Evolutionary conservation across 768 basidiomycete species (phyloP).

Genomic region (Suillus subalutaceus): DNA sequence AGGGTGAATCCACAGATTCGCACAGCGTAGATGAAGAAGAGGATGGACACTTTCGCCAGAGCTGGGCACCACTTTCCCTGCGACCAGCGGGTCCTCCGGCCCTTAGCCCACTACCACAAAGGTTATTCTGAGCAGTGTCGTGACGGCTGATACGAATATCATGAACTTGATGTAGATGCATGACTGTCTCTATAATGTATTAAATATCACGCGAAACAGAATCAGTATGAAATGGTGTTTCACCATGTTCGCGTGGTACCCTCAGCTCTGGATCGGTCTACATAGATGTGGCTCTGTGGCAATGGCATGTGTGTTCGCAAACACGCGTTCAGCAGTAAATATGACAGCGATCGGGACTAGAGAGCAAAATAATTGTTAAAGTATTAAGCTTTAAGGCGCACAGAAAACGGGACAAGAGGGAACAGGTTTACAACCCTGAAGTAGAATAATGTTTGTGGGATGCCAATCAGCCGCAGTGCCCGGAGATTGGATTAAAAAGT

Average conservation of each 20-base stretch:
- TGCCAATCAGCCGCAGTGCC: too few relatives aligned
- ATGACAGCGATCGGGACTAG: neutral
- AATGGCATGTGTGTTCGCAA: neutral
- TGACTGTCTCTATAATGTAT: neutral
- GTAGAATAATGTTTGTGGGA: too few relatives aligned
- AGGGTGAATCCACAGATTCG: conserved; percentile 6
- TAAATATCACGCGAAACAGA: neutral
- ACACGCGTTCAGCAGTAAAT: neutral
- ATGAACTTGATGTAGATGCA: neutral
- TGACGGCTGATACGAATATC: neutral
- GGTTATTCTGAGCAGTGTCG: conserved; percentile 4
- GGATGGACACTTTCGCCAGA: neutral
- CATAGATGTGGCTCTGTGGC: neutral
- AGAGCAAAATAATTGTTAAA: neutral
- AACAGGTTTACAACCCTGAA: too few relatives aligned
- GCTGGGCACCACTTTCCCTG: neutral
- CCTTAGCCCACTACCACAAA: conserved; percentile 8
- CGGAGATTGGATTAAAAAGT: too few relatives aligned
- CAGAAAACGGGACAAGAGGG: neutral
- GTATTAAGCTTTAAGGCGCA: too few relatives aligned
- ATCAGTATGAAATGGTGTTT: neutral
- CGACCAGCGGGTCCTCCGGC: neutral
- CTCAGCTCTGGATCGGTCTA: neutral
- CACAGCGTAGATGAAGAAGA: conserved; percentile 9
- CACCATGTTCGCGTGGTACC: too few relatives aligned